A percentile compares a stretch with the other conserved stretches of the same genome.
These are phyloP conservation scores for Phytopythium sindhum DNA, from an alignment of 352 stramenopile species.

Conservation along the genomic window DNA sequence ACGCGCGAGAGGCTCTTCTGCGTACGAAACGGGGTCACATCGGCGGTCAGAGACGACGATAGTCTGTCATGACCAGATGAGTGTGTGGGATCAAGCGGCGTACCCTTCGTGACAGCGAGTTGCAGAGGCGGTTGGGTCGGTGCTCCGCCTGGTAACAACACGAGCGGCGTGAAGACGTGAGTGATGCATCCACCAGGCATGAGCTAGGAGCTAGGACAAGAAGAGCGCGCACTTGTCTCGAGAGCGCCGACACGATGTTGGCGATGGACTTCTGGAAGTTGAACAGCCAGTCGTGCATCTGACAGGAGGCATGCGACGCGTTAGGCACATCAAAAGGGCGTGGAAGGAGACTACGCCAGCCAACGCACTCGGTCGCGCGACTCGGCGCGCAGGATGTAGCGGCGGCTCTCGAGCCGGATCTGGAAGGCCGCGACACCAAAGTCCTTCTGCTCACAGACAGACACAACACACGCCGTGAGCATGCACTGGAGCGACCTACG, in stretches of 20 bases:
- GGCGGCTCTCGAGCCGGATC: conserved; percentile 73
- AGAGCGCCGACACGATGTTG: conserved; percentile 77
- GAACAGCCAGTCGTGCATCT: conserved; percentile 90
- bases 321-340: neutral
- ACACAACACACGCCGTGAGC: no score
- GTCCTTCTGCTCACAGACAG: conserved; percentile 64
- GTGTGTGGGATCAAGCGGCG: conserved; percentile 13
- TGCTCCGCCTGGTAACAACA: conserved; percentile 32
- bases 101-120: conserved; percentile 62
- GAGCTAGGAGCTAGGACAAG: no score
- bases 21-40: conserved; percentile 1
- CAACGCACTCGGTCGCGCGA: conserved; percentile 73
- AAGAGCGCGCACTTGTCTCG: conserved; percentile 39
- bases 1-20: conserved; percentile 60
- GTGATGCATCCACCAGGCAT: no score
- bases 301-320: neutral
- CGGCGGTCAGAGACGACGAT: conserved; percentile 7
- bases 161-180: no score
- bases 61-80: no score
- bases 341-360: no score
- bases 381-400: conserved; percentile 75
- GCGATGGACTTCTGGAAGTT: conserved; percentile 89
- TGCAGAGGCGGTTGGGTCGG: conserved; percentile 44
- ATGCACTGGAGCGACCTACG: no score
- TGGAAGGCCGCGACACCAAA: conserved; percentile 80